Evolutionary conservation across 768 basidiomycete genomes (phyloP), one percentile per base, ranked within the genome.

Genomic region (Phanerochaete sordida): DNA sequence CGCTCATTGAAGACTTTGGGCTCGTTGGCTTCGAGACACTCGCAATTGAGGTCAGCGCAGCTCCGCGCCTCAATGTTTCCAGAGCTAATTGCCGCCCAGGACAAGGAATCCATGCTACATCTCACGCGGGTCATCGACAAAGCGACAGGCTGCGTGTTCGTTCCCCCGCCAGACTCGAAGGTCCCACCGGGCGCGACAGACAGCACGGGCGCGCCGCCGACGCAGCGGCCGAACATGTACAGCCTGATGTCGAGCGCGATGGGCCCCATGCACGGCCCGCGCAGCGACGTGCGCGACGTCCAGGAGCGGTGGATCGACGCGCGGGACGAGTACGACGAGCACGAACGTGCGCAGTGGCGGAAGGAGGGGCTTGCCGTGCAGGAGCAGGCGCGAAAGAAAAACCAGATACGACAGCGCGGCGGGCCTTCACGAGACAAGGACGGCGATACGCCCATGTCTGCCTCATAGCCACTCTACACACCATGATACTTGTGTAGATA

Each of bases 21-120:
- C 82, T 98, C 19, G 94, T 99, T 16, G 91, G 93, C 0, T 99
- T 99, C 65, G 95, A 98, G 75, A 98, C 97, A 0, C 81, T 99
- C 1, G 95, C 95, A 0, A 95, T 99, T 13, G 97, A 99, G 80
- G 93, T 43, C 39, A 12, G 39, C 91, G 63, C 56, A 82, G 66
- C 7, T 47, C 54, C 5, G n/a, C 11, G 24, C 51, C 9, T 9
- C 9, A 31, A 24, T 7, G 15, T 21, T 53, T 8, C 12, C 35
- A 31, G 5, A 8, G 28, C 43, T 64, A 30, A 33, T 16, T 7
- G n/a, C 13, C 15, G 1, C 15, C 2, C 68, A 95, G 91, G 96
- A 99, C 73, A 98, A 97, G 72, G 76, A 85, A 55, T 97, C 94
- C 4, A 99, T 99, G 96, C 75, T 98, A 3, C 85, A 93, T 61